Evolutionary conservation across 495 filamentous ascomycete species (phyloP).

Genomic region (Rhizodiscina lignyota): DNA sequence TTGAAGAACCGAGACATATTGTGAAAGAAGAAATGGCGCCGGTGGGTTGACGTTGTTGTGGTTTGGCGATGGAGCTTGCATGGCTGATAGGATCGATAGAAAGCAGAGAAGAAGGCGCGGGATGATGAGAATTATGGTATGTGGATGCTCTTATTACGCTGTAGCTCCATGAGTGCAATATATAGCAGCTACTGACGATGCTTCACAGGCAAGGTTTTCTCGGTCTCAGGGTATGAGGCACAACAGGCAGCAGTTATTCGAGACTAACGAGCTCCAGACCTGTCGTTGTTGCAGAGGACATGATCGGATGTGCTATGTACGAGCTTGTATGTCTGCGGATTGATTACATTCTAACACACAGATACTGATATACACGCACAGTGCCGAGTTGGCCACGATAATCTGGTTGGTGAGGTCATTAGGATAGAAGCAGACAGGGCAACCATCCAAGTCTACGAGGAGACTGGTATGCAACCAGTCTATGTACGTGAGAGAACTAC

Average conservation of each 20-base stretch:
- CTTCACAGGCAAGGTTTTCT: constrained; percentile 52
- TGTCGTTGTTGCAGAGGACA: constrained; percentile 92
- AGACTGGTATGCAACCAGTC: constrained; percentile 55
- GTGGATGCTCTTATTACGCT: constrained; percentile 3
- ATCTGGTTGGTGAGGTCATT: constrained; percentile 92
- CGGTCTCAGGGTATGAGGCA: constrained; percentile 53
- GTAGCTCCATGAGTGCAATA: constrained; percentile 6
- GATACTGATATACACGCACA: constrained; percentile 14
- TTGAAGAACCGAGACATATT: constrained; percentile 1
- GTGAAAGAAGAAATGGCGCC: constrained; percentile 6
- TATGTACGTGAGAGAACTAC: background rate
- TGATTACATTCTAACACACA: background rate
- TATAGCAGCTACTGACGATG: constrained; percentile 5
- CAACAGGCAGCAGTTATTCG: constrained; percentile 9
- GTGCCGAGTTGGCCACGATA: constrained; percentile 78
- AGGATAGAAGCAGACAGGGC: constrained; percentile 88
- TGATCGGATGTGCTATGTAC: constrained; percentile 99
- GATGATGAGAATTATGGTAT: constrained; percentile 41
- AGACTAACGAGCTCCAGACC: constrained; percentile 40
- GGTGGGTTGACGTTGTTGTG: constrained; percentile 9
- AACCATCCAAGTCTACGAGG: constrained; percentile 97
- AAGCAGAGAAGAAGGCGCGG: constrained; percentile 6
- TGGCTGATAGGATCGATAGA: constrained; percentile 9
- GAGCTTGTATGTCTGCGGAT: constrained; percentile 52
- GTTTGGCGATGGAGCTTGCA: background rate